These are phyloP conservation scores for Aureococcus anophagefferens DNA, from an alignment of 108 stramenopile species.

Conservation along the genomic window DNA sequence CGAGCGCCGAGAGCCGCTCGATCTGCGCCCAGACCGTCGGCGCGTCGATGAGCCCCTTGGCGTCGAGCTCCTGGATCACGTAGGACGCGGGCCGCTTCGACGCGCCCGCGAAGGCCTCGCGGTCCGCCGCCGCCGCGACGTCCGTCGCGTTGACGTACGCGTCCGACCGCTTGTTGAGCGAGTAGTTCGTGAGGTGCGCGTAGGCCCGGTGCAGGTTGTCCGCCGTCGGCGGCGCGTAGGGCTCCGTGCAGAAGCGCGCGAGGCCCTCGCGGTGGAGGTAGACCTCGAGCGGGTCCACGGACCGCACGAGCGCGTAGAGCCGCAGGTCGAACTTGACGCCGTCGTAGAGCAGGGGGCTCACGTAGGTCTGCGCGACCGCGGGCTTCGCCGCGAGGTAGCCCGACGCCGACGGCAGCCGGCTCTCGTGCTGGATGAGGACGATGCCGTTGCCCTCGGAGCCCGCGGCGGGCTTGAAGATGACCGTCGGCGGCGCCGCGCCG, in stretches of 20 bases:
- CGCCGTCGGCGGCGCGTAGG: slow-evolving; percentile 3
- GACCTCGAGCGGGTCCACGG: slow-evolving; percentile 7
- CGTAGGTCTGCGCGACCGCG: slow-evolving; percentile 15
- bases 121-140: background rate
- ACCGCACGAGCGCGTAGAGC: slow-evolving; percentile 15
- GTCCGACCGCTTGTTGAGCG: slow-evolving; percentile 15
- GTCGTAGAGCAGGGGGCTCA: slow-evolving; percentile 13
- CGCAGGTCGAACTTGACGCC: slow-evolving; percentile 23
- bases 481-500: background rate
- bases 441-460: slow-evolving; percentile 7
- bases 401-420: background rate
- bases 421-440: slow-evolving; percentile 4
- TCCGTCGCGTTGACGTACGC: background rate
- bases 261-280: slow-evolving; percentile 15
- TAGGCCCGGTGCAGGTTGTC: slow-evolving; percentile 5
- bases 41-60: background rate
- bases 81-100: too few relatives aligned
- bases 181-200: slow-evolving; percentile 24
- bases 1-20: background rate
- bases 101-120: too few relatives aligned
- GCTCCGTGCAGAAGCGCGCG: slow-evolving; percentile 11
- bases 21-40: background rate
- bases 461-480: slow-evolving; percentile 4
- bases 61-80: too few relatives aligned
- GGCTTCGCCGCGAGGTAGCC: background rate